Percentiles rank a stretch among this genome's conserved stretches.
Conservation (phyloP, 208 protist species). For the Acanthamoeba culbertsoni region DNA sequence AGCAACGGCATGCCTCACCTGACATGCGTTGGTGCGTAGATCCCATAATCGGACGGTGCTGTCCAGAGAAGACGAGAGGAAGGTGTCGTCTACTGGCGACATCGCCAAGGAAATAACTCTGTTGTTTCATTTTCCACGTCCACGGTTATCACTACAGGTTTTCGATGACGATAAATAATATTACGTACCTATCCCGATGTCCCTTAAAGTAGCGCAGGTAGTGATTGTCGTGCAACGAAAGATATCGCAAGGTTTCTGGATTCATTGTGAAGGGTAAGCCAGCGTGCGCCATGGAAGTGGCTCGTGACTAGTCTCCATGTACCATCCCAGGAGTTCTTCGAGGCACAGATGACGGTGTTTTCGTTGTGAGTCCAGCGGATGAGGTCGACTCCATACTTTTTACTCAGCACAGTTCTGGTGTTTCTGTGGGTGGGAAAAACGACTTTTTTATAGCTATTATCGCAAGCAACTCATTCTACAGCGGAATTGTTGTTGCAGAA, state of each 20-base stretch:
- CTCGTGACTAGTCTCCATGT: neutral
- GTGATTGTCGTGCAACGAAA: constrained; percentile 80
- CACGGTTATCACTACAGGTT: too few relatives aligned
- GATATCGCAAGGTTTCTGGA: constrained; percentile 76
- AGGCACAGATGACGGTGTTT: constrained; percentile 75
- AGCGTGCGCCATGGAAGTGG: neutral
- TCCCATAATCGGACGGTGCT: constrained; percentile 79
- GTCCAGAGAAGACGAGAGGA: constrained; percentile 73
- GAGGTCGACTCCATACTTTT: constrained; percentile 78
- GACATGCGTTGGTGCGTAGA: constrained; percentile 71
- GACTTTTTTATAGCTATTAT: neutral
- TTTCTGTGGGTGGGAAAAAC: neutral
- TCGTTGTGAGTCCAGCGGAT: constrained; percentile 75
- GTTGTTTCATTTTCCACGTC: too few relatives aligned
- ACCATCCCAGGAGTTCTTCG: constrained; percentile 78
- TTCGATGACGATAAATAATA: neutral
- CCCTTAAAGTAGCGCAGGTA: constrained; percentile 82
- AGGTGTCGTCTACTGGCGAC: constrained; percentile 74
- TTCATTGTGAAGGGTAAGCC: neutral
- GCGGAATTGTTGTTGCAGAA: too few relatives aligned
- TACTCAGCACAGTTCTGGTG: constrained; percentile 67
- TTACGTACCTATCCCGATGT: constrained; percentile 71
- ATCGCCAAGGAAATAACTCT: constrained; percentile 71
- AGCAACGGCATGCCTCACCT: too few relatives aligned
- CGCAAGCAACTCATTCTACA: too few relatives aligned